Percentiles rank a stretch among this genome's conserved stretches.
phyloP scores from a whole-genome alignment of 2,329 filamentous ascomycete genomes.

The Aspergillus sclerotialis region DNA sequence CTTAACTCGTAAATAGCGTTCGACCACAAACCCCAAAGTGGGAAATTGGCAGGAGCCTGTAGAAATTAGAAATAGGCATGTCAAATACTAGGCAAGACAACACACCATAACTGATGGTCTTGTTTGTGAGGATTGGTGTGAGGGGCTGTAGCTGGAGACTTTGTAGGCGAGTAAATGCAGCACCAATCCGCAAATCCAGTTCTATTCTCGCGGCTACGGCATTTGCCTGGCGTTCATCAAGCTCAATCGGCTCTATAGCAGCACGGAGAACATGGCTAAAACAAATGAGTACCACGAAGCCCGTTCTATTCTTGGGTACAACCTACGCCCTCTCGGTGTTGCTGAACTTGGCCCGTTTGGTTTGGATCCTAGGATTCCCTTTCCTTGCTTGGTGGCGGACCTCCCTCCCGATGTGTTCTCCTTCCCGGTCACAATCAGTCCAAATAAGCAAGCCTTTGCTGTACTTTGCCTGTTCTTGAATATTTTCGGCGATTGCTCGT shows the following conservation, averaged over 20 bases:
- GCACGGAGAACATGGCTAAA: conserved; percentile 76
- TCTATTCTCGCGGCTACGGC: conserved; percentile 87
- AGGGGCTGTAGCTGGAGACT: conserved; percentile 70
- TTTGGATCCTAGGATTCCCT: conserved; percentile 65
- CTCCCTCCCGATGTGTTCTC: conserved; percentile 90
- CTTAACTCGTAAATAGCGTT: conserved; percentile 86
- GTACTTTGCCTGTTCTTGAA: conserved; percentile 67
- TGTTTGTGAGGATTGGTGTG: conserved; percentile 57
- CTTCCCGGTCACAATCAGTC: conserved; percentile 98
- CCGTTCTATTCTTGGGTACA: too few species aligned
- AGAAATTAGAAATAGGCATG: too few species aligned
- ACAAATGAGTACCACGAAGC: not conserved
- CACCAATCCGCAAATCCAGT: conserved; percentile 85
- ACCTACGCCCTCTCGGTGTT: conserved; percentile 85
- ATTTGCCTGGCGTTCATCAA: conserved; percentile 80
- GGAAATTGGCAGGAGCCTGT: conserved; percentile 90
- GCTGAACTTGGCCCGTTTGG: conserved; percentile 86
- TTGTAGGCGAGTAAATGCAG: conserved; percentile 83
- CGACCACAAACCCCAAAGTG: conserved; percentile 92
- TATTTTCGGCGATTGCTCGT: conserved; percentile 74
- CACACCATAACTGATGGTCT: conserved; percentile 74
- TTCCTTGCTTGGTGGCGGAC: conserved; percentile 73
- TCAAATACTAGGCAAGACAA: too few species aligned
- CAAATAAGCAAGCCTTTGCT: conserved; percentile 82
- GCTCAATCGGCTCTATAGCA: conserved; percentile 64